These are phyloP conservation scores for Trichoderma sp. DNA, from an alignment of 2,329 filamentous ascomycete species.

Conservation along the genomic window DNA sequence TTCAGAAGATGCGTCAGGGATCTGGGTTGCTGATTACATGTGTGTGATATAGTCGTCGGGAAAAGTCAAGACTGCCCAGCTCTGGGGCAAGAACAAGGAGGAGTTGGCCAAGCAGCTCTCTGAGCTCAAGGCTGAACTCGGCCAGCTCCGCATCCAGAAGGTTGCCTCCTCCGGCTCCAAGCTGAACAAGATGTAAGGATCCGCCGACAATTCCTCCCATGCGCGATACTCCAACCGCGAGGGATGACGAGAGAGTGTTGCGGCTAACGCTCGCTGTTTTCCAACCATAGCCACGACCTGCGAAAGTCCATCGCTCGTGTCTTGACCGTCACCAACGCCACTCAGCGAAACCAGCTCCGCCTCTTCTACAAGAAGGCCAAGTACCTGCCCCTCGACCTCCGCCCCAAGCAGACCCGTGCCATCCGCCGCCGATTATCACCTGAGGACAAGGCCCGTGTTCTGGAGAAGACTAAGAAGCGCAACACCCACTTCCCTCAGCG, in stretches of 20 bases:
- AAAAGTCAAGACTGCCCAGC: constrained; percentile 91
- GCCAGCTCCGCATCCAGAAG: constrained; percentile 97
- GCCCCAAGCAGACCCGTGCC: constrained; percentile 96
- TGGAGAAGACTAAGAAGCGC: constrained; percentile 98
- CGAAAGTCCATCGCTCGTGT: constrained; percentile 99
- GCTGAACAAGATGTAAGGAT: constrained; percentile 90
- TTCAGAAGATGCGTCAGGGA: constrained; percentile 12
- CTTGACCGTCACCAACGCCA: constrained; percentile 99
- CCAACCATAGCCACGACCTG: constrained; percentile 78
- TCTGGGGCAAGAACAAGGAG: constrained; percentile 99
- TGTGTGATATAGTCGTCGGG: constrained; percentile 46
- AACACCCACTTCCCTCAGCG: constrained; percentile 94
- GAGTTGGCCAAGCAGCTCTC: constrained; percentile 94
- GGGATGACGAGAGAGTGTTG: constrained; percentile 25
- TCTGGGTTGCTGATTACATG: constrained; percentile 19
- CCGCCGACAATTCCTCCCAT: background rate
- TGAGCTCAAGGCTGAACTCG: constrained; percentile 94
- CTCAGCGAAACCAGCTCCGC: constrained; percentile 96
- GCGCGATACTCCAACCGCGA: background rate
- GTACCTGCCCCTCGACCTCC: constrained; percentile 97
- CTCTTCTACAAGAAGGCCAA: constrained; percentile 99
- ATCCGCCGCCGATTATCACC: constrained; percentile 93
- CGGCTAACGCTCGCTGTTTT: constrained; percentile 31
- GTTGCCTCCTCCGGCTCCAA: constrained; percentile 93
- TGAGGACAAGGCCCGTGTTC: constrained; percentile 80